Evolutionary conservation across 768 basidiomycete species (phyloP).

Genomic region (Phanerodontia chrysosporium): DNA sequence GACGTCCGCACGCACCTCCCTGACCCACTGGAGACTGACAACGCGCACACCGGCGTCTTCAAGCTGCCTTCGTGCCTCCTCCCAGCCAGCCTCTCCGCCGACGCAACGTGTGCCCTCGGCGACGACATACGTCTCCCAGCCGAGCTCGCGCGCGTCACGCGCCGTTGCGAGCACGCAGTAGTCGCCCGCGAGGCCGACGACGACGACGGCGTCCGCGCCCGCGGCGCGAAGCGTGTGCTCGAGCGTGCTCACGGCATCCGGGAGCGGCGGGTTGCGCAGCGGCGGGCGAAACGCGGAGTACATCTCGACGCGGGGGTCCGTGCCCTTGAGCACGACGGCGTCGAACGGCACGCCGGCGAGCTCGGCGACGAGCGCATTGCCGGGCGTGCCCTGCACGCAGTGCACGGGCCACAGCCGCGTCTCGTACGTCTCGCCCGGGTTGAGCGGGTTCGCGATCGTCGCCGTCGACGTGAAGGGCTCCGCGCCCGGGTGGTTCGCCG

Average conservation of each 20-base stretch:
- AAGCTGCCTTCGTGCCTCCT: constrained; percentile 12
- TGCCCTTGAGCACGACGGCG: constrained; percentile 50
- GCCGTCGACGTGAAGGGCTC: constrained; percentile 37
- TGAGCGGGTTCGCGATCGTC: constrained; percentile 27
- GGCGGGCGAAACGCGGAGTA: constrained; percentile 67
- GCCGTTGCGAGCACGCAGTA: constrained; percentile 68
- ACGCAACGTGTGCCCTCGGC: constrained; percentile 24
- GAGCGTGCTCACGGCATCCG: constrained; percentile 43
- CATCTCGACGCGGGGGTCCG: constrained; percentile 57
- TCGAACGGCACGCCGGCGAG: constrained; percentile 40
- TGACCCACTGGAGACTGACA: constrained; percentile 18
- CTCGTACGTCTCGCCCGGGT: constrained; percentile 28
- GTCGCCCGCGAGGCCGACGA: constrained; percentile 73
- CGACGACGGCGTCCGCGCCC: constrained; percentile 52
- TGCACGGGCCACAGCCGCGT: constrained; percentile 72
- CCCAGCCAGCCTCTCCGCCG: constrained; percentile 21
- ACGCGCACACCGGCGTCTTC: constrained; percentile 15
- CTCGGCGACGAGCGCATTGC: constrained; percentile 56
- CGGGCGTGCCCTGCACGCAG: constrained; percentile 58
- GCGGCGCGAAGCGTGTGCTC: constrained; percentile 35
- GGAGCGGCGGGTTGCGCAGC: constrained; percentile 46
- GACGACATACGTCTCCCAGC: constrained; percentile 23
- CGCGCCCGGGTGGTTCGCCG: constrained; percentile 41
- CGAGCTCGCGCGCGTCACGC: constrained; percentile 33
- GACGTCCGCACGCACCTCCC: constrained; percentile 18